These are phyloP conservation scores for Brettanomyces anomalus DNA, from an alignment of 805 yeast species.

Conservation along the genomic window DNA sequence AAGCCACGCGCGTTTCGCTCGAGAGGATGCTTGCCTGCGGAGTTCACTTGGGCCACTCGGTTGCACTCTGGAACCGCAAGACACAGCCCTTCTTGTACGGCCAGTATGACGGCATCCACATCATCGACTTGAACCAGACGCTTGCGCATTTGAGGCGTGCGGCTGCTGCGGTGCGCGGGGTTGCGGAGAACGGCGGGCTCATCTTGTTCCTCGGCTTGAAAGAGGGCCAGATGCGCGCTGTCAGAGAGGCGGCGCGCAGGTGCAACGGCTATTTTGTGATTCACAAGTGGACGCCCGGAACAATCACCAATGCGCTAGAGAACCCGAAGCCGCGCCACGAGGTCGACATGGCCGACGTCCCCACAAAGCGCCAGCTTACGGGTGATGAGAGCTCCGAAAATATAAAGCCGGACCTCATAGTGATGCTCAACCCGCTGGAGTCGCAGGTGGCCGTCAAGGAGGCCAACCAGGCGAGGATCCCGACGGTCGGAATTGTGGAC, in stretches of 20 bases:
- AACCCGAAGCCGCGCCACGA: slow-evolving; percentile 56
- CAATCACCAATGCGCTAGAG: slow-evolving; percentile 72
- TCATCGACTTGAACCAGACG: slow-evolving; percentile 86
- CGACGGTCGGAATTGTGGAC: slow-evolving; percentile 90
- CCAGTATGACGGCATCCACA: slow-evolving; percentile 80
- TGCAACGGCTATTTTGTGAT: slow-evolving; percentile 74
- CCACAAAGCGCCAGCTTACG: slow-evolving; percentile 51
- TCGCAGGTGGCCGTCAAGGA: slow-evolving; percentile 74
- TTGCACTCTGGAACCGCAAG: slow-evolving; percentile 63
- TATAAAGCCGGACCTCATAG: slow-evolving; percentile 82
- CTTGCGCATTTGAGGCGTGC: slow-evolving; percentile 69
- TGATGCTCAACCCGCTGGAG: slow-evolving; percentile 80
- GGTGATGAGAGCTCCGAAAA: slow-evolving; percentile 41
- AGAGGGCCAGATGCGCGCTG: slow-evolving; percentile 63
- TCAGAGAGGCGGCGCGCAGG: slow-evolving; percentile 72
- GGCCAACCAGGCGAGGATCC: slow-evolving; percentile 74
- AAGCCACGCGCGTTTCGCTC: slow-evolving; percentile 50
- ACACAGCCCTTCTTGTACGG: slow-evolving; percentile 87
- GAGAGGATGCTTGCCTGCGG: slow-evolving; percentile 81
- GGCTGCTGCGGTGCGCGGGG: slow-evolving; percentile 72
- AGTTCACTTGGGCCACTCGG: slow-evolving; percentile 91
- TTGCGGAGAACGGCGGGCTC: slow-evolving; percentile 77
- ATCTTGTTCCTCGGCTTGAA: slow-evolving; percentile 75
- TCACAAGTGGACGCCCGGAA: slow-evolving; percentile 90
- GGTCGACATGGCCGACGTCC: slow-evolving; percentile 63